Evolutionary conservation across 108 stramenopile species (phyloP), one percentile per base, ranked within the genome.

Genomic region (Cyclotella cryptica): DNA sequence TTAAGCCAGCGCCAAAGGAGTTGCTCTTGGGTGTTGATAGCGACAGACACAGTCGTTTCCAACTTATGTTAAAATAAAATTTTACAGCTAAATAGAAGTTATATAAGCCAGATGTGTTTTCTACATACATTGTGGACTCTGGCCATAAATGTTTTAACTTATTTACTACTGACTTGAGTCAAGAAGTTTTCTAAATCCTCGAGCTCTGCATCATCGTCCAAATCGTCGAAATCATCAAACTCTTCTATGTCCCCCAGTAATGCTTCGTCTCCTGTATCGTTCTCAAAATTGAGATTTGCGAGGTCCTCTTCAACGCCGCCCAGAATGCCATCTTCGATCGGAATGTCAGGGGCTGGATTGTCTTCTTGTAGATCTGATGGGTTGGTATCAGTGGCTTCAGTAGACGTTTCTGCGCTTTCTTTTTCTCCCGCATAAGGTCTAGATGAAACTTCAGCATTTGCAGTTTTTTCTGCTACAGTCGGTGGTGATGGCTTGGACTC

Each of bases 181-280:
- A 93, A 66, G 79, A 93, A 85, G 60, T 78, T 88, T 75, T 93
- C 93, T 59, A 93, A 75, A 84, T 94, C 91, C 43, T 86, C 90
- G n/a, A 87, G 59, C 26, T 90, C 87, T 19, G 54, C 85, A 69
- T 90, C 87, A 69, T 90, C 87, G 17, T 79, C 75, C 14, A 75
- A 41, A 59, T 75, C 67, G 63, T 88, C 85, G 27, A 84, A 68
- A 72, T 79, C 79, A 77, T 72, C 83, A 51, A 90, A 85, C 27
- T 88, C 88, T 58, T 72, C 88, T 45, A 77, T 72, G 75, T 90
- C 89, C 18, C 66, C 88, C 24, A 81, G 80, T 19, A 74, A 78
- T n/a, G 78, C 78, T 15, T 51, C 69, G 40, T 43, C 74, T 65
- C 54, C 85, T 47, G 42, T 75, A 21, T n/a, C 72, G 67, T 82